Base-by-base conservation (phyloP, 441 rosid species). In the Adansonia gregorii region DNA sequence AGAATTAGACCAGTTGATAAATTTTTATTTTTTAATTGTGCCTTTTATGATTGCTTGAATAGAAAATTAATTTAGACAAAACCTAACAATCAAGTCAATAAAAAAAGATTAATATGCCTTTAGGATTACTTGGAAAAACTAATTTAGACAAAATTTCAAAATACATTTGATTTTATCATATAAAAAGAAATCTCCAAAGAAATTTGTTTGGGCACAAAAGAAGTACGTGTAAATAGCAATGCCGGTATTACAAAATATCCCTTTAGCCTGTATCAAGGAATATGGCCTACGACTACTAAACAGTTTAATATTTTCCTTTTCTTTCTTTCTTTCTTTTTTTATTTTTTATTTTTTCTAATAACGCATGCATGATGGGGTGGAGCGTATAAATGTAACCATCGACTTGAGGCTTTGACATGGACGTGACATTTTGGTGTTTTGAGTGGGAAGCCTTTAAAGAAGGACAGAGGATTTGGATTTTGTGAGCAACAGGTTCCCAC, bases 381-480 rank as follows among this genome's bases (percentile, higher is more conserved):
- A 72, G 49, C 76, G 67, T 73, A 59, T 58, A 59, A 43, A 65
- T 56, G 52, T 52, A 78, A 55, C 56, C 49, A 51, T 76, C 72
- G 70, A 69, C 41, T 24, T 12, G 67, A 79, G 78, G 46, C 22
- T 35, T 35, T 6, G 75, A 76, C 2, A 72, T 75, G 31, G 75
- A 83, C 72, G 15, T 41, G 48, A 67, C 41, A 64, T 64, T 43
- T 65, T 82, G 64, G 64, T 63, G 63, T n/a, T 69, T 78, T 76
- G 80, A 54, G 59, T 0, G 14, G 14, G 17, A 8, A 41, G 74
- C 74, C 48, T 68, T 68, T 48, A 61, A 61, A 12, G 43, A 19
- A 65, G 75, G 73, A 75, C 10, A 55, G 63, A 14, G 49, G 49
- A 17, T 80, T 76, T 78, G 79, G 82, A 76, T 71, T 84, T 86